These are phyloP conservation scores for Amesomyces nigricolor DNA, from an alignment of 2,329 filamentous ascomycete species.

Conservation along the genomic window DNA sequence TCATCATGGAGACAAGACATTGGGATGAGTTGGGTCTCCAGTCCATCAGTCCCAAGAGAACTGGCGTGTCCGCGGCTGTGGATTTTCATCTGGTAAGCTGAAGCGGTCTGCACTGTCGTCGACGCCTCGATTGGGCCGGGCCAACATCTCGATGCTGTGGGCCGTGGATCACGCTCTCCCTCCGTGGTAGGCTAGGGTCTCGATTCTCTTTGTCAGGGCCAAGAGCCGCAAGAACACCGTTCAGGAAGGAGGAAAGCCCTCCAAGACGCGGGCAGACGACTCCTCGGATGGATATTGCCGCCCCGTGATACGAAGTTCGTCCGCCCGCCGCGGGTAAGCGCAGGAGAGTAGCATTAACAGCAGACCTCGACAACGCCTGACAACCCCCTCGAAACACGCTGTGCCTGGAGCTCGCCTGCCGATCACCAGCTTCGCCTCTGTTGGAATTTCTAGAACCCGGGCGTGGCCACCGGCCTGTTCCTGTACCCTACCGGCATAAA, in stretches of 20 bases:
- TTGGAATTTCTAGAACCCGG: background rate
- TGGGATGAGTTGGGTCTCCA: no score
- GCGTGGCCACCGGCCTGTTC: background rate
- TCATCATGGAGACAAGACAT: no score
- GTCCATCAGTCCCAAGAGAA: no score
- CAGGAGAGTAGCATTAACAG: background rate
- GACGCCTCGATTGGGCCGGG: no score
- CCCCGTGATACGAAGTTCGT: background rate
- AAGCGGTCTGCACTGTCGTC: no score
- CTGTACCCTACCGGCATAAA: background rate
- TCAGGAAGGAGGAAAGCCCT: slow-evolving; percentile 16
- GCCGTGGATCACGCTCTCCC: no score
- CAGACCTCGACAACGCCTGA: background rate
- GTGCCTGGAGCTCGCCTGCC: background rate
- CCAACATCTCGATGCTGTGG: no score
- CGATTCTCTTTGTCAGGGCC: slow-evolving; percentile 10
- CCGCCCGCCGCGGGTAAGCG: slow-evolving; percentile 4
- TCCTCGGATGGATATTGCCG: background rate
- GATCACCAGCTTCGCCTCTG: background rate
- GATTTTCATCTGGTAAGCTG: no score
- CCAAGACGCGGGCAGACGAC: background rate
- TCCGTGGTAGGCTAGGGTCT: background rate
- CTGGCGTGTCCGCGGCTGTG: no score
- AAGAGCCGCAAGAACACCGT: slow-evolving; percentile 4
- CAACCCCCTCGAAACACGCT: background rate